phyloP scores from a whole-genome alignment of 2,329 filamentous ascomycete species.

The Penicillium italicum region DNA sequence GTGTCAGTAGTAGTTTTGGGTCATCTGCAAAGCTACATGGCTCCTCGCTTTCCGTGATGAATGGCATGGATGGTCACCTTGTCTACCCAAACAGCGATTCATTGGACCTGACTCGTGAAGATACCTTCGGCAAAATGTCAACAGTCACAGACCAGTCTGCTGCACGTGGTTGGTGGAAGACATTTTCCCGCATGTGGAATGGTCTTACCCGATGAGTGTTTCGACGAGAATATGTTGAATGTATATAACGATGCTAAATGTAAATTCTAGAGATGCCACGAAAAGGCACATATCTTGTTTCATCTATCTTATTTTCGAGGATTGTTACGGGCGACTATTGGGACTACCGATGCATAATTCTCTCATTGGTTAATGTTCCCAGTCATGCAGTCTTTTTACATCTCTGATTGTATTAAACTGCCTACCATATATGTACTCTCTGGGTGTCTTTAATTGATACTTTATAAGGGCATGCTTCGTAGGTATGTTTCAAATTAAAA shows the following conservation, averaged over 20 bases:
- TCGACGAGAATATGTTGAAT: conserved; percentile 2
- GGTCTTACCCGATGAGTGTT: conserved; percentile 15
- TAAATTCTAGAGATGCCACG: neutral
- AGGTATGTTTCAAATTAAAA: no score
- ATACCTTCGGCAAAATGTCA: conserved; percentile 19
- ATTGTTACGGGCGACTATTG: no score
- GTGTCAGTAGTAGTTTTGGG: conserved; percentile 17
- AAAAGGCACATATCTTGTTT: neutral
- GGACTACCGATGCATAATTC: no score
- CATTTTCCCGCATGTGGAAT: conserved; percentile 19
- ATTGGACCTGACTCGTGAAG: conserved; percentile 12
- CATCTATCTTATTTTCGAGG: neutral
- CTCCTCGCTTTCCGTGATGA: conserved; percentile 34
- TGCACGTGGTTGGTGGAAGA: conserved; percentile 21
- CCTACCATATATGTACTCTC: no score
- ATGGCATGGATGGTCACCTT: conserved; percentile 39
- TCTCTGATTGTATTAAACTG: no score
- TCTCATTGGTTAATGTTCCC: no score
- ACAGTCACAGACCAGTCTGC: conserved; percentile 9
- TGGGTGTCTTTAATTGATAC: no score
- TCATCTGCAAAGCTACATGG: conserved; percentile 20
- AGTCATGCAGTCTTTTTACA: no score
- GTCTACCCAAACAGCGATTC: conserved; percentile 10
- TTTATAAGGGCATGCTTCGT: no score
- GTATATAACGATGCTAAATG: conserved; percentile 1